These are phyloP conservation scores for Suhomyces faveliae DNA, from an alignment of 805 yeast genomes.

Conservation along the genomic window DNA sequence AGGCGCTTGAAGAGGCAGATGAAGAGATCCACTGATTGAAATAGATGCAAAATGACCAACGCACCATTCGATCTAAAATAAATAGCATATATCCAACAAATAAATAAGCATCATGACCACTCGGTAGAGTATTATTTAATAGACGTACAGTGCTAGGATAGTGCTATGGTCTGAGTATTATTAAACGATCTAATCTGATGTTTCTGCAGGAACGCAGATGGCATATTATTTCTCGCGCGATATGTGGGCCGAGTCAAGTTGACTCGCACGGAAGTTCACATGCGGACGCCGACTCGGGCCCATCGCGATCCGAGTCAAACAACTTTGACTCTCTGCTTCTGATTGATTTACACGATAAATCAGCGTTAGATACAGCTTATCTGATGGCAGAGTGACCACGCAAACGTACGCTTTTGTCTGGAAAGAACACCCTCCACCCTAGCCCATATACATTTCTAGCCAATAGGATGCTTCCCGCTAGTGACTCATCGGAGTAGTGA, in stretches of 20 bases:
- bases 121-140: too few relatives aligned
- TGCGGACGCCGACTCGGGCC: not conserved
- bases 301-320: not conserved
- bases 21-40: not conserved
- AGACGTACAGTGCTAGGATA: too few relatives aligned
- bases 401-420: not conserved
- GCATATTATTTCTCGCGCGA: not conserved
- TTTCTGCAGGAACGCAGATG: not conserved
- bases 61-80: too few relatives aligned
- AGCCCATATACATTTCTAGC: not conserved
- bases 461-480: not conserved
- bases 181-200: too few relatives aligned
- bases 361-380: not conserved
- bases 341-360: not conserved
- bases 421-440: not conserved
- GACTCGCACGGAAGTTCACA: not conserved
- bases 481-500: slow-evolving; percentile 6
- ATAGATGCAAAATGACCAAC: too few relatives aligned
- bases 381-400: not conserved
- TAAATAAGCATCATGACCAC: too few relatives aligned
- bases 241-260: not conserved
- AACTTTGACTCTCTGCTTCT: not conserved
- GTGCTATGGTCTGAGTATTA: too few relatives aligned
- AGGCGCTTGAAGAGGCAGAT: slow-evolving; percentile 1
- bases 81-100: too few relatives aligned